Evolutionary conservation across 768 basidiomycete genomes (phyloP).

Genomic region (Lenzites betulinus): DNA sequence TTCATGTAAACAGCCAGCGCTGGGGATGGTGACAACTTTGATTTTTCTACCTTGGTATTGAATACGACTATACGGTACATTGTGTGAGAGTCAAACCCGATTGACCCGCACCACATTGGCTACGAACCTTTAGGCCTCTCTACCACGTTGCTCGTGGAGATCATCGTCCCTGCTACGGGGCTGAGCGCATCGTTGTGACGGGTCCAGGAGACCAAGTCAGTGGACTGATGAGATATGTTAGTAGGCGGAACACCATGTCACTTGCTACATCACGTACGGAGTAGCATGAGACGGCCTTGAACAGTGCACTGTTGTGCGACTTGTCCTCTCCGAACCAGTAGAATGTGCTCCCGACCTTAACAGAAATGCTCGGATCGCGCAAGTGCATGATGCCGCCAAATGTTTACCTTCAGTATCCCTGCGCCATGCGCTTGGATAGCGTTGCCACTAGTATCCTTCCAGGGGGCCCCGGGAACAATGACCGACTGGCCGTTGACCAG

Average conservation of each 20-base stretch:
- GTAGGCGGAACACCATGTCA: background rate
- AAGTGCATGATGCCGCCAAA: background rate
- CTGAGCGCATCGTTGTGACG: constrained; percentile 61
- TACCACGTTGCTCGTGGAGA: constrained; percentile 58
- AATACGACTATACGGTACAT: constrained; percentile 44
- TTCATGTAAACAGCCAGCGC: constrained; percentile 35
- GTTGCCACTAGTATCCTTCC: constrained; percentile 63
- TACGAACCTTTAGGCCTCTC: constrained; percentile 60
- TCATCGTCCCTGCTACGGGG: constrained; percentile 54
- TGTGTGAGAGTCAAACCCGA: background rate
- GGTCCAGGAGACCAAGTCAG: constrained; percentile 54
- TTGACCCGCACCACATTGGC: background rate
- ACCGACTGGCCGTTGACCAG: constrained; percentile 32
- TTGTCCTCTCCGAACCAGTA: constrained; percentile 72
- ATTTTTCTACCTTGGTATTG: constrained; percentile 46
- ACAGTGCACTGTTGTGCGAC: constrained; percentile 52
- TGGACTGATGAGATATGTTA: constrained; percentile 36
- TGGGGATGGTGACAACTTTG: background rate
- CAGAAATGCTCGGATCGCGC: background rate
- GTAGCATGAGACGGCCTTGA: constrained; percentile 62
- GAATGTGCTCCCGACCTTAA: constrained; percentile 52
- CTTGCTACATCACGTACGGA: constrained; percentile 36
- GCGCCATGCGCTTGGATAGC: constrained; percentile 65
- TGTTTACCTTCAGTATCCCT: constrained; percentile 53
- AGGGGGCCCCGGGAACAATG: constrained; percentile 62